Base-by-base conservation (phyloP, 2,329 filamentous ascomycete species). In the Alternaria brassicae region DNA sequence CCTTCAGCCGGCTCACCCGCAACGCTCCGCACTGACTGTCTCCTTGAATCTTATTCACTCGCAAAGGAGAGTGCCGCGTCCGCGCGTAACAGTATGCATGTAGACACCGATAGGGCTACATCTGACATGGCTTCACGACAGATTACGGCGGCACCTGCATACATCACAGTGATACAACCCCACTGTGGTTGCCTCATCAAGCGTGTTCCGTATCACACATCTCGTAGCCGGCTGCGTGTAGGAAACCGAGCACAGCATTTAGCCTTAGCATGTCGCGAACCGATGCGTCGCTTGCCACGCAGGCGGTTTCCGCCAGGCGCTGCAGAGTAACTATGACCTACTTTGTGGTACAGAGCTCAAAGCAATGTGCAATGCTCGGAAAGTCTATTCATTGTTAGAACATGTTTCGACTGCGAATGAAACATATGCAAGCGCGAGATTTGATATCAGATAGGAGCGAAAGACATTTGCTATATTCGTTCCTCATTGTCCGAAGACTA, bases 401-500 rank as follows among this genome's bases (percentile, higher is more conserved):
- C 5, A 30, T 37, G 54, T 53, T 58, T 58, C 6, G 32, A 17
- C 25, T 48, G n/a, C 37, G 17, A 21, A 49, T 23, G 27, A 27
- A 44, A 28, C 3, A 41, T 52, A 17, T 44, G 23, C 25, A 15
- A 15, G 1, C 6, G 9, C 15, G 44, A 19, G 13, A 45, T 21
- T 53, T 39, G 21, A 25, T 41, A 68, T 79, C 77, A 78, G 75
- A 78, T 78, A 78, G 78, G 76, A 74, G 77, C 74, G 77, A 80
- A 79, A 78, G 77, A 80, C 76, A 72, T 72, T 72, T 72, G 69
- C 74, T 72, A 63, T 34, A 69, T 74, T 77, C 73, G 68, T 76
- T 78, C 76, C 76, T 72, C 78, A 79, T 66, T 62, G 70, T 68
- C 69, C 72, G 58, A 44, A 70, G 70, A 73, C 73, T 79, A 75